phyloP scores from a whole-genome alignment of 148 eudicot species.

The Diospyros kaki region DNA sequence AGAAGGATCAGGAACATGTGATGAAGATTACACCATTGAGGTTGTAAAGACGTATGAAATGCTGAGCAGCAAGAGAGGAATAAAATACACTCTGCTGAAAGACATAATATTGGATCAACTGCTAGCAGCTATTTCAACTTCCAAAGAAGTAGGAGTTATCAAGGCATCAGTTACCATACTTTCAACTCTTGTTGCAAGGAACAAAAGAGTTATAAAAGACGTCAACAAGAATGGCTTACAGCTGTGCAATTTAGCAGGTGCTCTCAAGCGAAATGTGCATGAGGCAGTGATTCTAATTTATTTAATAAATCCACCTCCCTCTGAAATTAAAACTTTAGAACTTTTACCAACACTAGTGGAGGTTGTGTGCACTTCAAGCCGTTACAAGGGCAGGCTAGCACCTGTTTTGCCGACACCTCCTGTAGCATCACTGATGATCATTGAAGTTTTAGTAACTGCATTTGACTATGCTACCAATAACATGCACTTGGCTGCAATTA shows the following conservation, averaged over 20 bases:
- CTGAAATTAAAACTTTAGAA: conserved; percentile 43
- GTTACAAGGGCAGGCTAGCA: conserved; percentile 21
- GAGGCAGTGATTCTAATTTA: conserved; percentile 50
- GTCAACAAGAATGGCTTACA: conserved; percentile 43
- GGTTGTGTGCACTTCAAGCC: conserved; percentile 38
- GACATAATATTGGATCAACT: conserved; percentile 49
- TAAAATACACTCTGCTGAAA: conserved; percentile 42
- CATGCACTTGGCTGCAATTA: conserved; percentile 43
- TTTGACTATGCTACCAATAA: conserved; percentile 44
- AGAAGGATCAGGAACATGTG: conserved; percentile 18
- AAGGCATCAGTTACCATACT: conserved; percentile 47
- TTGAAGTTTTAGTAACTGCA: conserved; percentile 46
- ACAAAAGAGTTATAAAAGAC: conserved; percentile 36
- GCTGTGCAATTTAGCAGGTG: conserved; percentile 43
- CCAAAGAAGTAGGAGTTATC: conserved; percentile 40
- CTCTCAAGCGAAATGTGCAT: conserved; percentile 42
- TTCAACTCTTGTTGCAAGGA: conserved; percentile 32
- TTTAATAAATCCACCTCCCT: conserved; percentile 48
- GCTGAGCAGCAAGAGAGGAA: conserved; percentile 37
- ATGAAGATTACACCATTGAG: conserved; percentile 36
- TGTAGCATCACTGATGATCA: conserved; percentile 49
- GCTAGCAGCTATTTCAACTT: conserved; percentile 40
- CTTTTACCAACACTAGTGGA: conserved; percentile 42
- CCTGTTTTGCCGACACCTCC: conserved; percentile 38
- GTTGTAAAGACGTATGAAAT: conserved; percentile 38